Evolutionary conservation across 1,284 basidiomycete genomes (phyloP).

Genomic region (Trichosporon coremiiforme): DNA sequence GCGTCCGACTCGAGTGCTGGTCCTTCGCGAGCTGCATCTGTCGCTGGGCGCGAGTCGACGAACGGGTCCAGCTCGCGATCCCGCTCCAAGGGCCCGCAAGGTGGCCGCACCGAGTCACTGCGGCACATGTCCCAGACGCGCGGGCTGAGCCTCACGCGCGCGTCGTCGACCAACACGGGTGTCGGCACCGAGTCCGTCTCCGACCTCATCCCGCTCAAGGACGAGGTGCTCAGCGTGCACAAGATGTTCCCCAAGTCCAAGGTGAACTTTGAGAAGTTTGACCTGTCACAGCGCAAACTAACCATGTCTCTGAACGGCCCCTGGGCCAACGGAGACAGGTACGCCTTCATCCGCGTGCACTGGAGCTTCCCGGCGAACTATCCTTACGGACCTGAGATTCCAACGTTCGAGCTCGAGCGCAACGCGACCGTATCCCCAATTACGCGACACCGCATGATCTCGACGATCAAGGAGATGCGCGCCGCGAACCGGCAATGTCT

Average conservation of each 20-base stretch:
- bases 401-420: constrained; percentile 77
- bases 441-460: constrained; percentile 72
- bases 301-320: constrained; percentile 86
- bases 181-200: constrained; percentile 16
- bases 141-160: constrained; percentile 22
- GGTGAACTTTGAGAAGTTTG: constrained; percentile 85
- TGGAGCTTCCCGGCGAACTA: constrained; percentile 86
- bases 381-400: constrained; percentile 69
- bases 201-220: constrained; percentile 66
- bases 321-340: constrained; percentile 73
- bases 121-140: constrained; percentile 4
- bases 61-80: constrained; percentile 41
- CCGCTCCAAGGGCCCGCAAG: constrained; percentile 18
- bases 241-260: constrained; percentile 69
- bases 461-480: constrained; percentile 70
- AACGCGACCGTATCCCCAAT: constrained; percentile 76
- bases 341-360: constrained; percentile 71
- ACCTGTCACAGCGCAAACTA: constrained; percentile 75
- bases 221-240: constrained; percentile 80
- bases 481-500: constrained; percentile 73
- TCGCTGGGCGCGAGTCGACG: constrained; percentile 13
- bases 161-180: constrained; percentile 3
- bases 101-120: constrained; percentile 6
- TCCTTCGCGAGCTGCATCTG: constrained; percentile 23
- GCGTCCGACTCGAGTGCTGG: constrained; percentile 22